These are phyloP conservation scores for Singerocomus inundabilis DNA, from an alignment of 1,284 basidiomycete species.

Conservation along the genomic window DNA sequence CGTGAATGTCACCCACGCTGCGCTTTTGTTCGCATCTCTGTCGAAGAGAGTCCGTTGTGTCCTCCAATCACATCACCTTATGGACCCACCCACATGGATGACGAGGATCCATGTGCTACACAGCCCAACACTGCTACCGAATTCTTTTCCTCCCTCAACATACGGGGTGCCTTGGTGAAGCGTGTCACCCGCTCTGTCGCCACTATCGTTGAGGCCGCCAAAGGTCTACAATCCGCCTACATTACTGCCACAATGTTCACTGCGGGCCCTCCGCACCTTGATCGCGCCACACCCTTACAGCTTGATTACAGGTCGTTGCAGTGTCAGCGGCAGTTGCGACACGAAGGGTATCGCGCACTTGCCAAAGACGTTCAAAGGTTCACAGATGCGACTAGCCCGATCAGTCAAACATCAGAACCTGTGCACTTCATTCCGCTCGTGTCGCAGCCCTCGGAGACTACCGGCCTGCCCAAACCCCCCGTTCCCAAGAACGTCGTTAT, in stretches of 20 bases:
- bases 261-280: slow-evolving; percentile 26
- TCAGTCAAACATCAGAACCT: slow-evolving; percentile 21
- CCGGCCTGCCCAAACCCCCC: slow-evolving; percentile 7
- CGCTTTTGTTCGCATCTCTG: slow-evolving; percentile 28
- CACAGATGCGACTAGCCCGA: slow-evolving; percentile 14
- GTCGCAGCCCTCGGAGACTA: slow-evolving; percentile 20
- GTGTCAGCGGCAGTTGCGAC: slow-evolving; percentile 30
- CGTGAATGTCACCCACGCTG: slow-evolving; percentile 28
- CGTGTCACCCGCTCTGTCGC: slow-evolving; percentile 45
- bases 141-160: slow-evolving; percentile 3
- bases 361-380: slow-evolving; percentile 39
- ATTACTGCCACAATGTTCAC: slow-evolving; percentile 51
- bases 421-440: slow-evolving; percentile 35
- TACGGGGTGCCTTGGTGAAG: slow-evolving; percentile 24
- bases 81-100: background rate
- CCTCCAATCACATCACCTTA: slow-evolving; percentile 9
- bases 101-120: background rate
- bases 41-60: slow-evolving; percentile 30
- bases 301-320: slow-evolving; percentile 3
- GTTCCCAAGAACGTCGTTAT: slow-evolving; percentile 21
- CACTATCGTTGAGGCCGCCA: slow-evolving; percentile 50
- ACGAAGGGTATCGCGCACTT: slow-evolving; percentile 46
- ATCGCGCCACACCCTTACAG: slow-evolving; percentile 8
- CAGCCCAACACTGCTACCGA: slow-evolving; percentile 3
- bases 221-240: slow-evolving; percentile 56